Base-by-base conservation (phyloP, 768 basidiomycete species). In the Russula ochroleuca region DNA sequence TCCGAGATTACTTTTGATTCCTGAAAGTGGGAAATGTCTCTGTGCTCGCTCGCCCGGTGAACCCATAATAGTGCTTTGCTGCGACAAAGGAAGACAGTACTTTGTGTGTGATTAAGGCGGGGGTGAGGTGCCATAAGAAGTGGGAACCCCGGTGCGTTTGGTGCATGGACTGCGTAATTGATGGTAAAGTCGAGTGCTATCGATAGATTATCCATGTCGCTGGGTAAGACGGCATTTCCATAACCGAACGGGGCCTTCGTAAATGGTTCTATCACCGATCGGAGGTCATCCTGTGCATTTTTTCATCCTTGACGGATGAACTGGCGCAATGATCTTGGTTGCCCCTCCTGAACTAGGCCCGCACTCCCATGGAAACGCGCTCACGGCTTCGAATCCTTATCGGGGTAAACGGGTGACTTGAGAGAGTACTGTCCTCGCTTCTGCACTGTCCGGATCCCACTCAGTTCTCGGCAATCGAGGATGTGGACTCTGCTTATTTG, bases 311-410 rank as follows among this genome's bases (percentile, higher is more conserved):
- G 45, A 53, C 6, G 45, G 35, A 15, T 41, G 15, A 21, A 35
- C 37, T 48, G 52, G 63, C 38, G 58, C 63, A 59, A 48, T 59
- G 47, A 55, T 48, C 45, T 48, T 59, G 57, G 63, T 63, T 53
- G 25, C 62, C 41, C 59, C 45, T 47, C 57, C 23, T 40, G 57
- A 48, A 33, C 25, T 33, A 35, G 3, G 28, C 37, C 37, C 14
- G 51, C 6, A 54, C 52, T 49, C 6, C 10, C 31, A 47, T 47
- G 45, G 45, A 47, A 47, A 47, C 45, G 43, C 43, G 45, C 45
- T n/a, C n/a, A 35, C 2, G 15, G 17, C 23, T 37, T 19, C 35
- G 33, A 49, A 40, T 37, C 53, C 2, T 55, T 25, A 49, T 25
- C 35, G 25, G 7, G 19, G 52, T 38, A 33, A 47, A 33, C 53